Conservation (phyloP, 2,329 filamentous ascomycete species). For the Colletotrichum lindemuthianum region DNA sequence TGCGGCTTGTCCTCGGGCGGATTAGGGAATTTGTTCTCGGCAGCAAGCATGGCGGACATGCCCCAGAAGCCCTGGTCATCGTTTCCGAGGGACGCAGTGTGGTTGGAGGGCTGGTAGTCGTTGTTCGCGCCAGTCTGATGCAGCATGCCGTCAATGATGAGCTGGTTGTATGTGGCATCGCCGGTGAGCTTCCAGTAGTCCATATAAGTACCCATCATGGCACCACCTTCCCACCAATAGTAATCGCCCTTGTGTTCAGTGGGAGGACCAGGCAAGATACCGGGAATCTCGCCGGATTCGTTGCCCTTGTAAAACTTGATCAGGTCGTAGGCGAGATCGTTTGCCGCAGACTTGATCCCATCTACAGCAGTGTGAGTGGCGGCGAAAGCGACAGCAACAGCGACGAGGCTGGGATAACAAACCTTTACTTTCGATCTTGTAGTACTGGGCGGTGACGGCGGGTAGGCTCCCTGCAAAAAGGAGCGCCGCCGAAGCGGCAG, state of each 20-base stretch:
- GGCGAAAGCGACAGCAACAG: not conserved
- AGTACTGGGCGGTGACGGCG: conserved; percentile 40
- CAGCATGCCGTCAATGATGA: conserved; percentile 65
- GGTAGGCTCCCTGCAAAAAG: conserved; percentile 29
- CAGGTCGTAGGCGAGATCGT: conserved; percentile 59
- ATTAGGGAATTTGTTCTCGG: conserved; percentile 71
- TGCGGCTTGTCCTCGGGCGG: conserved; percentile 63
- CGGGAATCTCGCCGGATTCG: conserved; percentile 61
- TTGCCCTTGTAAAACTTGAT: conserved; percentile 63
- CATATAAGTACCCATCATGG: conserved; percentile 74
- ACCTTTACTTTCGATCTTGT: conserved; percentile 47
- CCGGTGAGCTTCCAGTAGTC: conserved; percentile 78
- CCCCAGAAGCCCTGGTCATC: conserved; percentile 80
- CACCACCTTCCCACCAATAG: conserved; percentile 81
- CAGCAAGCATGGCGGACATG: conserved; percentile 73
- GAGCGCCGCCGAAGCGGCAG: conserved; percentile 32
- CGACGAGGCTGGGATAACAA: conserved; percentile 5
- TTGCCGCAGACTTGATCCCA: conserved; percentile 58
- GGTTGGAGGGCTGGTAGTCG: conserved; percentile 70
- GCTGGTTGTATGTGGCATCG: conserved; percentile 70
- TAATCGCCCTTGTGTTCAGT: conserved; percentile 60
- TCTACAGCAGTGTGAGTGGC: conserved; percentile 43
- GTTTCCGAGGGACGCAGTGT: conserved; percentile 67
- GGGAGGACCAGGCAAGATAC: conserved; percentile 67
- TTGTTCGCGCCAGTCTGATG: conserved; percentile 66